Evolutionary conservation across 176 grass and related monocot species (phyloP).

Genomic region (Cenchrus purpureus): DNA sequence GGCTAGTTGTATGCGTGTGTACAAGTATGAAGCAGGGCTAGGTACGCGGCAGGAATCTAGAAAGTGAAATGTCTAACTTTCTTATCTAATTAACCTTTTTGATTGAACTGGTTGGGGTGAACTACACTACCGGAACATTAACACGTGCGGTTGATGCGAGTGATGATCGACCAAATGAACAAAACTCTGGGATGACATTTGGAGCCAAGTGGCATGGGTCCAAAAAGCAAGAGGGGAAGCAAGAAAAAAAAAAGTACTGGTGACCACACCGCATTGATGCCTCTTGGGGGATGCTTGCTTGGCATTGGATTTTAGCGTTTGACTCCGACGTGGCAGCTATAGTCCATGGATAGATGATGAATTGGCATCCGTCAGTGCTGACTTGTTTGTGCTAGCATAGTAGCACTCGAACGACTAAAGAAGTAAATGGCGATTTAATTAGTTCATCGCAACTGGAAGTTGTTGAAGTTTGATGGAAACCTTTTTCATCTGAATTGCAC

Average conservation of each 20-base stretch:
- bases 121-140: too few species aligned
- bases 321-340: slow-evolving; percentile 21
- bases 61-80: too few species aligned
- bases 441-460: neutral
- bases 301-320: slow-evolving; percentile 29
- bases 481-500: too few species aligned
- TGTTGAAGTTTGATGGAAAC: too few species aligned
- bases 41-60: too few species aligned
- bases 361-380: neutral
- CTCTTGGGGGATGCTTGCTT: neutral
- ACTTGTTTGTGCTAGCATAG: neutral
- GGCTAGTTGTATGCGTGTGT: too few species aligned
- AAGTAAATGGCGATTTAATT: neutral
- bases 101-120: too few species aligned
- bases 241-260: neutral
- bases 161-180: too few species aligned
- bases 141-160: too few species aligned
- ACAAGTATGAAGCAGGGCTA: too few species aligned
- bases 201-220: neutral
- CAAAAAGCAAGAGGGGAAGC: neutral
- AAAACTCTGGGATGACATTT: neutral
- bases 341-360: neutral
- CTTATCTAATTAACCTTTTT: too few species aligned
- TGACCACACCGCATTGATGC: slow-evolving; percentile 19
- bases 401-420: neutral